A percentile compares a stretch with the other conserved stretches of the same genome.
phyloP scores from a whole-genome alignment of 1,139 yeast genomes.

The Scheffersomyces cryptocercus region DNA sequence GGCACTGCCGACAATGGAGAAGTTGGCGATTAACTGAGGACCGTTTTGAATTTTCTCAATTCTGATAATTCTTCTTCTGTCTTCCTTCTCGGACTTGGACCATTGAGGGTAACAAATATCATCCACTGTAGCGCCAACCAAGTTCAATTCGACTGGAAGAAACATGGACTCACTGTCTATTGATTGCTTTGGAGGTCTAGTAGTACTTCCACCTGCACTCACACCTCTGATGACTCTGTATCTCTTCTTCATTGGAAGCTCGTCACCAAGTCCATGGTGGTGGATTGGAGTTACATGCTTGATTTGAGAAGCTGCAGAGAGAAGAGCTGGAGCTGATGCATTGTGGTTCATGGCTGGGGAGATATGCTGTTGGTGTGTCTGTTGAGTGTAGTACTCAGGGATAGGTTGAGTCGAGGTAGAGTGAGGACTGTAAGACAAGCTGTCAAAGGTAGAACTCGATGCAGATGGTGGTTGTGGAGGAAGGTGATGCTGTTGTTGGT shows the following conservation, averaged over 20 bases:
- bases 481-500: background rate
- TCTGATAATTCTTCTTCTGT: conserved; percentile 57
- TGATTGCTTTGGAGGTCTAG: conserved; percentile 54
- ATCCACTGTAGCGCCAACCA: conserved; percentile 45
- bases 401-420: background rate
- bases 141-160: conserved; percentile 47
- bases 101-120: conserved; percentile 54
- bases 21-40: conserved; percentile 46
- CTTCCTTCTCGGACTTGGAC: conserved; percentile 46
- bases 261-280: conserved; percentile 1
- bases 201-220: conserved; percentile 58
- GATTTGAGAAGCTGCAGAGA: background rate
- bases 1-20: conserved; percentile 55
- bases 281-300: background rate
- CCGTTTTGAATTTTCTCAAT: conserved; percentile 56
- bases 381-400: conserved; percentile 1
- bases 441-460: background rate
- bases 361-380: background rate
- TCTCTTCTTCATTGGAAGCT: conserved; percentile 15
- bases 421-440: background rate
- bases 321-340: background rate
- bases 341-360: conserved; percentile 3
- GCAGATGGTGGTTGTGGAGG: background rate
- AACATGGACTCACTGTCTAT: conserved; percentile 33
- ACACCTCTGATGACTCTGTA: conserved; percentile 56